phyloP scores from a whole-genome alignment of 2,329 filamentous ascomycete genomes.

The Fusarium staphyleae region DNA sequence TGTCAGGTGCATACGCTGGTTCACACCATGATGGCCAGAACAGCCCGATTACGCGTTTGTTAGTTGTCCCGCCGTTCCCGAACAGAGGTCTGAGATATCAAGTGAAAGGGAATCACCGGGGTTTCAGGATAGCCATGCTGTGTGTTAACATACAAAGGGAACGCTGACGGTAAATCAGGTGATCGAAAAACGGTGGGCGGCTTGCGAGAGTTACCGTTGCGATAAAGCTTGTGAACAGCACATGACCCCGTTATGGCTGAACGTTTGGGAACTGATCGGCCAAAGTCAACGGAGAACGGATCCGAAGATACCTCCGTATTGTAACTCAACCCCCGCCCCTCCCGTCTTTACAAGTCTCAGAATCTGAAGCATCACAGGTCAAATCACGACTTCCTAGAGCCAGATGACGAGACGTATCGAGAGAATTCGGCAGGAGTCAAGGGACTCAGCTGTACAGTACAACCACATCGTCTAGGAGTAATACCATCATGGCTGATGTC shows the following conservation, averaged over 20 bases:
- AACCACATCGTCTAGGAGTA: no score
- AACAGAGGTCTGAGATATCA: background rate
- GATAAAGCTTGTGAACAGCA: slow-evolving; percentile 26
- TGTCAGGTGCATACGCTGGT: slow-evolving; percentile 5
- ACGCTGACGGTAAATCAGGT: slow-evolving; percentile 22
- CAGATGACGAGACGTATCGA: slow-evolving; percentile 19
- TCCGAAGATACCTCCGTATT: slow-evolving; percentile 1
- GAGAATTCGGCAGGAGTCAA: slow-evolving; percentile 9
- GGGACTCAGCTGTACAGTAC: slow-evolving; percentile 16
- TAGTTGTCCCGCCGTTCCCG: slow-evolving; percentile 1
- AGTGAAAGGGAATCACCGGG: background rate
- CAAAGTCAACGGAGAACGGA: slow-evolving; percentile 9
- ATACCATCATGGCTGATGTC: slow-evolving; percentile 16
- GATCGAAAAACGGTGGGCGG: slow-evolving; percentile 27
- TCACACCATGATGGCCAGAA: slow-evolving; percentile 3
- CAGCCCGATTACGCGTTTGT: background rate
- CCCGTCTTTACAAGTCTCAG: slow-evolving; percentile 10
- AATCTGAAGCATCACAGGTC: slow-evolving; percentile 33
- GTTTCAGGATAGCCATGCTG: slow-evolving; percentile 16
- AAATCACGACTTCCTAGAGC: slow-evolving; percentile 28
- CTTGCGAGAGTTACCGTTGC: slow-evolving; percentile 19
- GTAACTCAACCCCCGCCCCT: no score
- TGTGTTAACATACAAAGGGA: slow-evolving; percentile 6
- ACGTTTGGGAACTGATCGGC: slow-evolving; percentile 12
- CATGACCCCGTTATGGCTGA: slow-evolving; percentile 26